Evolutionary conservation across 129 eudicot genomes (phyloP), one percentile per base, ranked within the genome.

Genomic region (Tanacetum coccineum): DNA sequence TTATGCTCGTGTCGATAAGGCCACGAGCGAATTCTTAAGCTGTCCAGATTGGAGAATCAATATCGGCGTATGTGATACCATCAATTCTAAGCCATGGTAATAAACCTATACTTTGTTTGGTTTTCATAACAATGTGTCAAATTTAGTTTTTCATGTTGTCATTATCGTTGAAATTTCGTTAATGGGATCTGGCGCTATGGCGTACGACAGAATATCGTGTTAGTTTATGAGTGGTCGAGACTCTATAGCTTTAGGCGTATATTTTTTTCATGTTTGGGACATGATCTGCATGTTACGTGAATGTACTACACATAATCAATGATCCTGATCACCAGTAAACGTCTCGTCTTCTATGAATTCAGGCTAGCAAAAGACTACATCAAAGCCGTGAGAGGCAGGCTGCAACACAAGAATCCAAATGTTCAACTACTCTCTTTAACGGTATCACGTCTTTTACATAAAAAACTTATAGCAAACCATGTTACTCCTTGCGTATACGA

Each of bases 21-120:
- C 99, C 13, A 94, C 99, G 3, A 94, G 99, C 81, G 93, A 94
- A 65, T 87, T 89, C 73, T 79, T 94, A 21, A 85, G 64, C 30
- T 84, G 82, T 26, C 96, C 99, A 26, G 99, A 94, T 82, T 94
- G 99, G 99, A 76, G 95, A 28, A 51, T 87, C 70, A 94, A 89
- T 72, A 89, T 89, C 14, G 83, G 76, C 51, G 83, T 94, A 64
- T 94, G 99, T 45, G 99, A 94, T 70, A 46, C 86, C 19, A 60
- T 87, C 72, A 94, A 94, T 81, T 49, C 89, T 70, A 82, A 87
- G 74, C 89, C 78, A 67, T 74, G 85, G 96, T 93, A 82, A 15
- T 25, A 9, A n/a, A n/a, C n/a, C n/a, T n/a, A n/a, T n/a, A n/a
- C n/a, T n/a, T n/a, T n/a, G n/a, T n/a, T n/a, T n/a, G n/a, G n/a